Base-by-base conservation (phyloP, 495 filamentous ascomycete genomes). In the Hypoxylon lienhwacheense region DNA sequence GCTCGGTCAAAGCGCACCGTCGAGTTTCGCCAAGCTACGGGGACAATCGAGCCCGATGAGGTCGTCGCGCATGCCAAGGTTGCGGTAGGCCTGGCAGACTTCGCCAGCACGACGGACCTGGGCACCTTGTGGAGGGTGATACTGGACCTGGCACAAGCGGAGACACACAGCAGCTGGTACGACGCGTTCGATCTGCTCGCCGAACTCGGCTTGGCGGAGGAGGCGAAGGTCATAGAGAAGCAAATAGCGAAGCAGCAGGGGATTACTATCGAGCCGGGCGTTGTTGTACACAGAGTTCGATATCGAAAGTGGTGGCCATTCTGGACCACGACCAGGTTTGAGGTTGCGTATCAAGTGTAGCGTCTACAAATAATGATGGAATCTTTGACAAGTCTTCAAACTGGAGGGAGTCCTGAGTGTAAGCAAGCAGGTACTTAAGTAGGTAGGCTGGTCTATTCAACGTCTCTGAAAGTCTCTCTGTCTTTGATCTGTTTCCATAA, bases 1-100 rank as follows among this genome's bases (percentile, higher is more conserved):
- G 16, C 7, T 5, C 45, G 37, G 4, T 26, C 33, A 5, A 51
- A 55, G 10, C 47, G 59, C 3, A 62, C 59, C 0, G 32, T 62
- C 15, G 59, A 62, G 26, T 62, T 57, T 15, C 47, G 59, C 2
- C 59, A 62, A 24, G 5, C 59, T 2, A 24, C 53, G 1, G 51
- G 59, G 4, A 56, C 53, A 3, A 14, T 57, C 4, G 16, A 57
- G 7, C 2, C 53, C 1, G 59, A 62, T 2, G 42, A 52, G n/a
- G 37, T 57, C 10, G 14, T 57, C 7, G 47, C 53, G 2, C 36
- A 53, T 7, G 21, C 28, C 0, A 47, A 34, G 1, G 26, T 62
- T 12, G 34, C 14, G 0, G 47, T 52, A 0, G 14, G 42, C 0
- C 4, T 62, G 16, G 35, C 28, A 20, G 52, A 57, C 1, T 61